Evolutionary conservation across 352 stramenopile species (phyloP), one percentile per base, ranked within the genome.

Genomic region (Hyaloperonospora brassicae): DNA sequence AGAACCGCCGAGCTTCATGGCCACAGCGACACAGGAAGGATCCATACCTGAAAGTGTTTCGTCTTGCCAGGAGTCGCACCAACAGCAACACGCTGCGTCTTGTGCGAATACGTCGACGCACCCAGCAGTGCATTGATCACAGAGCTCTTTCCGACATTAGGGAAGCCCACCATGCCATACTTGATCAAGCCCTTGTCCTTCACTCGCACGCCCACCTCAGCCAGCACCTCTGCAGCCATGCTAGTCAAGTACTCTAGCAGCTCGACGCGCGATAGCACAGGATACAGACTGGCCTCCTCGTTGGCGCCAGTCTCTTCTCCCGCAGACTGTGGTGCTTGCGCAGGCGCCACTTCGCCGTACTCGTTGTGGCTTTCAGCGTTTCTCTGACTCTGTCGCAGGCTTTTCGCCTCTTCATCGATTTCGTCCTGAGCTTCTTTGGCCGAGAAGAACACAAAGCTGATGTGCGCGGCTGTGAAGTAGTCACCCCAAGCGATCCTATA

Each of bases 121-220:
- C 96, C 96, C 21, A 99, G 76, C 23, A 99, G 74, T 30, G 98
- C 96, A 67, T 99, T 99, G 64, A 99, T 99, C 31, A 99, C 87
- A 23, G 90, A 98, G 60, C 82, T 98, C 79, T 99, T 99, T 48
- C 97, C 97, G 55, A 99, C 97, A 81, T 99, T 99, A 13, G 97
- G 97, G 73, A 98, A 99, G 34, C 97, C 97, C 34, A 99, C 95
- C 94, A 99, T 98, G 51, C 97, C 97, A 61, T 99, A 85, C 52
- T 89, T 96, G 63, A 89, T 86, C 42, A 85, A 62, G 11, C 76
- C 78, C 50, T 90, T 86, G 41, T 94, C 86, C 50, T 96, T 89
- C 38, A 81, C 71, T 55, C 79, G 78, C 40, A 84, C 25, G 34
- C 76, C 82, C 4, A 88, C 62, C 45, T 84, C 74, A 22, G 63